phyloP scores from a whole-genome alignment of 176 grass and related monocot genomes.

The Cenchrus fungigraminus region DNA sequence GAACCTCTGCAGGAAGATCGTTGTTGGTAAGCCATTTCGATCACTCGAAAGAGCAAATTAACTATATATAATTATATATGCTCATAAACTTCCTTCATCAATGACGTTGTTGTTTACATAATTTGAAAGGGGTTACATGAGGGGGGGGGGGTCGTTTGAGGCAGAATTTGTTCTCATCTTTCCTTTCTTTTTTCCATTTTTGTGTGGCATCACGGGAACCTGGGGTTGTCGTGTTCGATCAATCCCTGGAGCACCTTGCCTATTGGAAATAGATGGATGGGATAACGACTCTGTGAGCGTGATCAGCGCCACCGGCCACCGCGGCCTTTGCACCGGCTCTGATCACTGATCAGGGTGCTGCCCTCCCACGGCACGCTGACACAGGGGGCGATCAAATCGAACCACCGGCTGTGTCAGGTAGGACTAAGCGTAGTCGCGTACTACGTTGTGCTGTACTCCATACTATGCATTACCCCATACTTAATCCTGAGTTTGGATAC shows the following conservation, averaged over 20 bases:
- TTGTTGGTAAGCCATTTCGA: no score
- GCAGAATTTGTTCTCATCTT: neutral
- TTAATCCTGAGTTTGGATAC: no score
- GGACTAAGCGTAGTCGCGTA: neutral
- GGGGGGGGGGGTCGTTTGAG: no score
- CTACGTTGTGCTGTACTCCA: neutral
- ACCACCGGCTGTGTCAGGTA: neutral
- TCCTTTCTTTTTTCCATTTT: neutral
- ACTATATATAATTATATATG: no score
- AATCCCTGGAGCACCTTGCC: neutral
- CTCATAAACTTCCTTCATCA: no score
- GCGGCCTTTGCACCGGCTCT: neutral
- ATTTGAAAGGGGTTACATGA: no score
- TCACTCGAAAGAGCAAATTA: no score
- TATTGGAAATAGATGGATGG: neutral
- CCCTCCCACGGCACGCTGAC: slow-evolving; percentile 12
- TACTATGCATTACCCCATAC: neutral
- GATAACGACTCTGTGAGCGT: slow-evolving; percentile 10
- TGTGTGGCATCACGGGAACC: no score
- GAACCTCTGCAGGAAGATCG: no score
- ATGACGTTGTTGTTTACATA: no score
- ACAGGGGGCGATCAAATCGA: neutral
- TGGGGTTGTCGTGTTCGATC: neutral
- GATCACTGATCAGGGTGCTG: slow-evolving; percentile 27
- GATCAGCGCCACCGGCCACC: neutral